These are phyloP conservation scores for Fusarium sp. DNA, from an alignment of 2,329 filamentous ascomycete genomes.

Conservation along the genomic window DNA sequence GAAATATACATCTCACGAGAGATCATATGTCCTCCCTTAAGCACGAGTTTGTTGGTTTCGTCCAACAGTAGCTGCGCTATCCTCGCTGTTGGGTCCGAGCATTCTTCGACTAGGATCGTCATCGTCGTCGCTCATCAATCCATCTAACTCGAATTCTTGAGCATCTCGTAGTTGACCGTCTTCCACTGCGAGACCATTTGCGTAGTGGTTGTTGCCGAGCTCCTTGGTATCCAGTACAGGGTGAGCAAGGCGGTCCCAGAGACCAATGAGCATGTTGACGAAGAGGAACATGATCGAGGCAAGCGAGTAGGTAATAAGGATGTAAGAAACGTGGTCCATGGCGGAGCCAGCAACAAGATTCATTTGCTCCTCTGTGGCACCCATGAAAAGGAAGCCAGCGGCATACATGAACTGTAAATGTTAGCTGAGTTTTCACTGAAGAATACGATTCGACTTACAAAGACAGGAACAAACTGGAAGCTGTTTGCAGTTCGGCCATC, in stretches of 20 bases:
- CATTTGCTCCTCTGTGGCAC: slow-evolving; percentile 97
- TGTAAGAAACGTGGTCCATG: slow-evolving; percentile 90
- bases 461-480: slow-evolving; percentile 65
- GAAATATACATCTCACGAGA: neutral
- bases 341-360: slow-evolving; percentile 74
- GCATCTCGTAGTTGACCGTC: slow-evolving; percentile 77
- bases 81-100: slow-evolving; percentile 33
- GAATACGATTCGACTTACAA: slow-evolving; percentile 58
- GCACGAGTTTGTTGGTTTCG: slow-evolving; percentile 44
- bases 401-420: slow-evolving; percentile 80
- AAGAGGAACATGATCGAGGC: slow-evolving; percentile 94
- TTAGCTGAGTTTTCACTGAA: slow-evolving; percentile 10
- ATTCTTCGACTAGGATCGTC: slow-evolving; percentile 62
- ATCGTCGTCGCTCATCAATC: slow-evolving; percentile 89
- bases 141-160: slow-evolving; percentile 93
- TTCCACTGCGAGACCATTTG: slow-evolving; percentile 51
- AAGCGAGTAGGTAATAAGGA: slow-evolving; percentile 89
- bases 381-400: slow-evolving; percentile 96
- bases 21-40: neutral
- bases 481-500: slow-evolving; percentile 75
- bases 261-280: slow-evolving; percentile 82
- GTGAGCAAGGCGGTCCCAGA: slow-evolving; percentile 75
- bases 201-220: slow-evolving; percentile 49
- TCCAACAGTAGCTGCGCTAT: slow-evolving; percentile 47
- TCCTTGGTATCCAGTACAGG: slow-evolving; percentile 50